A percentile compares a stretch with the other conserved stretches of the same genome.
Evolutionary conservation across 176 grass and related monocot genomes (phyloP).

Genomic region (Carex scoparia): DNA sequence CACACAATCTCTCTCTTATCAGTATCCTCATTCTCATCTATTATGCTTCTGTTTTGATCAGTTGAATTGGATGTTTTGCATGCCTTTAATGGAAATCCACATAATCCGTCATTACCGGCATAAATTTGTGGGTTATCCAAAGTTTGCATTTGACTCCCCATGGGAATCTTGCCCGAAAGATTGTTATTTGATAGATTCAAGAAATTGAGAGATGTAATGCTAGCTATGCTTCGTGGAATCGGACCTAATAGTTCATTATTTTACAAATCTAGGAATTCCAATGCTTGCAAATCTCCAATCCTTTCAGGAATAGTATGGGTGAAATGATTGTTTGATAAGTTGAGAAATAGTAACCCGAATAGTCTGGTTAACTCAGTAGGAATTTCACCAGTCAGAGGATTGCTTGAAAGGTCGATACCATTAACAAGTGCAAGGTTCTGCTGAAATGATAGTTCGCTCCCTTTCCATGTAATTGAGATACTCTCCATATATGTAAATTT

Average conservation of each 20-base stretch:
- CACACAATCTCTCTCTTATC: slow-evolving; percentile 16
- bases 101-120: slow-evolving; percentile 47
- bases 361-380: slow-evolving; percentile 44
- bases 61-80: slow-evolving; percentile 19
- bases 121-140: slow-evolving; percentile 38
- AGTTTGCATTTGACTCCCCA: slow-evolving; percentile 51
- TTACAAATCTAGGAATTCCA: slow-evolving; percentile 56
- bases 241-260: slow-evolving; percentile 34
- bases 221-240: slow-evolving; percentile 39
- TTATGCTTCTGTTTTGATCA: not conserved
- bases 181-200: slow-evolving; percentile 58
- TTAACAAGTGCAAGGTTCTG: slow-evolving; percentile 41
- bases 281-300: slow-evolving; percentile 28
- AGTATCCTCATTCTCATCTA: not conserved
- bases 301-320: slow-evolving; percentile 30
- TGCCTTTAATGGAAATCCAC: slow-evolving; percentile 38
- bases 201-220: not conserved
- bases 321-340: slow-evolving; percentile 55
- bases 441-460: slow-evolving; percentile 24
- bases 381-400: slow-evolving; percentile 38
- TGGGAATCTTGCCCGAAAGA: slow-evolving; percentile 46
- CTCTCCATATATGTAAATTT: slow-evolving; percentile 46
- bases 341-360: slow-evolving; percentile 46
- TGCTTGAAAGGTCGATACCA: slow-evolving; percentile 51
- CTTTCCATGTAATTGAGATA: slow-evolving; percentile 61